phyloP scores from a whole-genome alignment of 2,329 filamentous ascomycete genomes.

The Colletotrichum siamense region DNA sequence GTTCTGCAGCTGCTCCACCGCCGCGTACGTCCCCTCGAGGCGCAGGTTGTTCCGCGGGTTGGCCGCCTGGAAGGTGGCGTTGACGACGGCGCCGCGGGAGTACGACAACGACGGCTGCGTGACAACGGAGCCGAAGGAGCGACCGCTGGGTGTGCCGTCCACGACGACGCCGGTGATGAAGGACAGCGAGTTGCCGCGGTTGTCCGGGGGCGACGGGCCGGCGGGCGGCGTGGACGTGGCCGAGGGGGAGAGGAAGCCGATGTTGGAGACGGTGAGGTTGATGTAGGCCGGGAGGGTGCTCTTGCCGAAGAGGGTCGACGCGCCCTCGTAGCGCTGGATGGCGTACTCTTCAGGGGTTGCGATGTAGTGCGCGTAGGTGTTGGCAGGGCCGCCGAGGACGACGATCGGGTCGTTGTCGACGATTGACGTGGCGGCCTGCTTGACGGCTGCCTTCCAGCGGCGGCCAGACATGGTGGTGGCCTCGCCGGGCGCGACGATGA shows the following conservation, averaged over 20 bases:
- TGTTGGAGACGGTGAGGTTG: slow-evolving; percentile 78
- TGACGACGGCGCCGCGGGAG: slow-evolving; percentile 64
- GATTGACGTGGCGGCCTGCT: slow-evolving; percentile 52
- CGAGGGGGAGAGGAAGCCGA: slow-evolving; percentile 67
- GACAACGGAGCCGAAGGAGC: slow-evolving; percentile 73
- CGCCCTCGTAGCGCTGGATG: slow-evolving; percentile 93
- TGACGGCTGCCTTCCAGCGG: slow-evolving; percentile 79
- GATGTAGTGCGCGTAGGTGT: slow-evolving; percentile 88
- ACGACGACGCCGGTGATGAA: slow-evolving; percentile 83
- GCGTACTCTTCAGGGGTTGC: slow-evolving; percentile 80
- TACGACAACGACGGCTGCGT: slow-evolving; percentile 61
- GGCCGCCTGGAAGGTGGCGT: slow-evolving; percentile 78
- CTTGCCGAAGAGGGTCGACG: slow-evolving; percentile 85
- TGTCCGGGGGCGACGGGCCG: slow-evolving; percentile 77
- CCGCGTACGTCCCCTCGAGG: slow-evolving; percentile 77
- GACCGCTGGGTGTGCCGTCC: slow-evolving; percentile 71
- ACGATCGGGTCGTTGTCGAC: slow-evolving; percentile 68
- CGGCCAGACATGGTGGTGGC: slow-evolving; percentile 92
- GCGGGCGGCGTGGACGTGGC: slow-evolving; percentile 46
- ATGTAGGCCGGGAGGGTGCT: slow-evolving; percentile 87
- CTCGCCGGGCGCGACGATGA: slow-evolving; percentile 86
- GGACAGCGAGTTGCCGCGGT: slow-evolving; percentile 74
- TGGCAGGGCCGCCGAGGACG: slow-evolving; percentile 86
- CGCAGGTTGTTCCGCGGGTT: slow-evolving; percentile 90
- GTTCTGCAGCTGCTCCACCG: slow-evolving; percentile 67